Evolutionary conservation across 176 grass and related monocot genomes (phyloP), one percentile per base, ranked within the genome.

Genomic region (Rhynchospora pubera): DNA sequence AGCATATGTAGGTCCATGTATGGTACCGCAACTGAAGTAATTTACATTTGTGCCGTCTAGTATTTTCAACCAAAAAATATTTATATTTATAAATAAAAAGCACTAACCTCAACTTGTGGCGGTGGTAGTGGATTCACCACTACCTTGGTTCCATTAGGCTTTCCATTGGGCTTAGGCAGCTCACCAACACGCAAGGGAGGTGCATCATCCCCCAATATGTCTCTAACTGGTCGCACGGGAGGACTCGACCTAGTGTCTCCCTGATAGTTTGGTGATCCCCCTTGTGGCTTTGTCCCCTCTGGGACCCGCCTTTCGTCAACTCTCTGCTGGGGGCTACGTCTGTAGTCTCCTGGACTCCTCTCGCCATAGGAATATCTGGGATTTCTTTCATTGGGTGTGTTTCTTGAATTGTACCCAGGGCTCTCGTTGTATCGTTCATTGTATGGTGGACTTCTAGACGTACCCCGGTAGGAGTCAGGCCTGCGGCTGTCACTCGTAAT

Each of bases 381-480:
- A 84, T 86, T 93, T 88, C 90, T 86, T 85, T 94, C 96, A 80
- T 89, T 91, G 66, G 59, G 59, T 13, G 21, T 51, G 45, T 91
- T 91, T 57, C 78, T 82, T 18, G 87, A 87, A 53, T 85, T 91
- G 85, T 90, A 92, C 73, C 86, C 89, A 6, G 83, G 91, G 75
- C 88, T 90, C 56, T 86, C 92, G 57, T 88, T 90, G 58, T 94
- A 94, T 81, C 53, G 85, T 78, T 89, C 88, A 83, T 85, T 88
- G 64, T 94, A 91, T 85, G 91, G 91, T 71, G 91, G 96, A 89
- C 92, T 99, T 85, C 96, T 90, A 58, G 92, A 99, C 43, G 78
- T 89, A 86, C 89, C 87, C 48, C 85, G 83, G 70, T 93, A 90
- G 79, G 81, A 85, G 85, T 91, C 91, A 78, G 89, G 84, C 79